Base-by-base conservation (phyloP, 2,329 filamentous ascomycete species). In the Leptographium radiaticola region DNA sequence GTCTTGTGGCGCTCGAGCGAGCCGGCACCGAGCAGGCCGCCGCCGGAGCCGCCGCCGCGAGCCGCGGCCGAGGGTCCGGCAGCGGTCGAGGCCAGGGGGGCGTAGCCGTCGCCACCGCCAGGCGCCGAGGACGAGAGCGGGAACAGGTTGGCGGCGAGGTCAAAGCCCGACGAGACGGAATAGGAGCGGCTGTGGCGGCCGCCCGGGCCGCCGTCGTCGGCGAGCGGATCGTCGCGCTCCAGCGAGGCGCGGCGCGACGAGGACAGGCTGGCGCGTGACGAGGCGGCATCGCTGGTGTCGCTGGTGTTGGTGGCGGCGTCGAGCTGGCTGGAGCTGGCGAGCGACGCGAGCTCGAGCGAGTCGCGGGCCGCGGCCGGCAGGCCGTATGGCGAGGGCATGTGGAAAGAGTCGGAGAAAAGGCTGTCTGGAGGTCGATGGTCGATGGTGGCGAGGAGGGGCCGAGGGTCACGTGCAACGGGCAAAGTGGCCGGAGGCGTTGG, bases 1-100 rank as follows among this genome's bases (percentile, higher is more conserved):
- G 87, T 95, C 73, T 98, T 98, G 73, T 95, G 86, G 67, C 89
- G 93, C 74, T 98, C 93, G 59, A 97, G 70, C 43, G 86, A 89
- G n/a, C 80, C 84, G 57, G 85, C 86, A n/a, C 81, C 79, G 25
- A 86, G 63, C 16, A 78, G 79, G 51, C 75, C 75, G 68, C 76
- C 68, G 31, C 75, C 75, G 68, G 76, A 67, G 56, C 76, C 74
- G 46, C 79, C 68, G 33, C 72, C 70, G 10, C n/a, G 78, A 67
- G 25, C 72, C 69, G 9, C 73, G 66, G 68, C 76, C 67, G 68
- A 75, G 67, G 55, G 75, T 73, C 43, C 78, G 68, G 34, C 72
- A 70, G 10, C 73, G 66, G 89, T 83, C 31, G 85, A 84, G 38
- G 89, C 91, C 16, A 98, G 76, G 13, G 89, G 88, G 44, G 90